Evolutionary conservation across 2,329 filamentous ascomycete genomes (phyloP).

Genomic region (Colletotrichum sojae): DNA sequence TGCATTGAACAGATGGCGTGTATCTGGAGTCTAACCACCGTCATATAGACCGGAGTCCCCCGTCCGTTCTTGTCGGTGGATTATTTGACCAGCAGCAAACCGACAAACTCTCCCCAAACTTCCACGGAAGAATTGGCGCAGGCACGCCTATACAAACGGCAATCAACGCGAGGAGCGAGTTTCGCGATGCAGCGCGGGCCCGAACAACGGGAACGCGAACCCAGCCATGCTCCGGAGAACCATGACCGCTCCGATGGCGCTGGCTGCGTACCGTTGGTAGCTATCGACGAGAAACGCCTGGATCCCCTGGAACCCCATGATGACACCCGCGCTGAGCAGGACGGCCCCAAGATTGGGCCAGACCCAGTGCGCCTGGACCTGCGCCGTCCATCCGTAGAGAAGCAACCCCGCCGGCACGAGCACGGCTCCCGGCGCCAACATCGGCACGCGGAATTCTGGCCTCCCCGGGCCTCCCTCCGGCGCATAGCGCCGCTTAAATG

Average conservation of each 20-base stretch:
- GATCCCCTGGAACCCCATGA: conserved; percentile 60
- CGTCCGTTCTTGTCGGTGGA: too few relatives aligned
- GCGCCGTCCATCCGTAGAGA: conserved; percentile 62
- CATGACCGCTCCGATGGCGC: conserved; percentile 59
- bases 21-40: too few relatives aligned
- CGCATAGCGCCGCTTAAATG: conserved; percentile 57
- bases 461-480: conserved; percentile 51
- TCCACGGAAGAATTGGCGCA: conserved; percentile 60
- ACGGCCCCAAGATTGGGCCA: conserved; percentile 60
- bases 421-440: conserved; percentile 58
- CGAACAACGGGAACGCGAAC: conserved; percentile 67
- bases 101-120: conserved; percentile 56
- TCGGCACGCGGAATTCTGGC: conserved; percentile 60
- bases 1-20: not conserved
- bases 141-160: conserved; percentile 59
- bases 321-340: conserved; percentile 55
- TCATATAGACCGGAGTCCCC: too few relatives aligned
- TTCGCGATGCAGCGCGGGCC: conserved; percentile 59
- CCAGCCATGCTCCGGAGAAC: conserved; percentile 63
- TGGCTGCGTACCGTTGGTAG: conserved; percentile 62
- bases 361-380: conserved; percentile 61
- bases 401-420: conserved; percentile 60
- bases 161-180: conserved; percentile 58
- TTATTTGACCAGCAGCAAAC: conserved; percentile 32
- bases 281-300: conserved; percentile 63